Evolutionary conservation across 352 stramenopile species (phyloP).

Genomic region (Paralagenidium karlingii): DNA sequence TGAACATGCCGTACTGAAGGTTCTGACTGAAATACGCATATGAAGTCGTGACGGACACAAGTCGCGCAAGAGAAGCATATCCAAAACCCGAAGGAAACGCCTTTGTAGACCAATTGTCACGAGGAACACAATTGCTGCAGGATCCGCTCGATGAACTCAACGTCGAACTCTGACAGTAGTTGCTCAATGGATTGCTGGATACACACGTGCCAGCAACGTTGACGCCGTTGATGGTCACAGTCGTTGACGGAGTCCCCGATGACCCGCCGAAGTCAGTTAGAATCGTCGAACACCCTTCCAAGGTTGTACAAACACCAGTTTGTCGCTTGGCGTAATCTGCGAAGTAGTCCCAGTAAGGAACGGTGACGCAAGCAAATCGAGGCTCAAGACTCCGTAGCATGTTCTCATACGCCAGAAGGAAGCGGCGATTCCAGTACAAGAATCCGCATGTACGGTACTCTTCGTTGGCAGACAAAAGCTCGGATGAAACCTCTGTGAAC

Average conservation of each 20-base stretch:
- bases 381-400: conserved; percentile 55
- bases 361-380: conserved; percentile 46
- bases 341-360: conserved; percentile 76
- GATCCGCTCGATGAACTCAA: neutral
- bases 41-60: conserved; percentile 12
- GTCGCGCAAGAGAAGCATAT: conserved; percentile 23
- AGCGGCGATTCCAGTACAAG: conserved; percentile 60
- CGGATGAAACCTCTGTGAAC: conserved; percentile 41
- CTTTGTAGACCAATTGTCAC: conserved; percentile 22
- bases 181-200: conserved; percentile 6
- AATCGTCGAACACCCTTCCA: conserved; percentile 48
- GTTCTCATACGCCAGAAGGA: conserved; percentile 55
- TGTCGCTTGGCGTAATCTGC: conserved; percentile 38
- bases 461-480: conserved; percentile 21
- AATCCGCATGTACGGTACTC: conserved; percentile 32
- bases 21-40: conserved; percentile 35
- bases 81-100: conserved; percentile 41
- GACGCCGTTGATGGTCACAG: conserved; percentile 15
- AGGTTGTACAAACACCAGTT: conserved; percentile 14
- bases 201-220: conserved; percentile 11
- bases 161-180: conserved; percentile 42
- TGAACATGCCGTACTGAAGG: conserved; percentile 42
- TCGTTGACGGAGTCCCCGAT: conserved; percentile 3
- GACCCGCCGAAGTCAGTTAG: conserved; percentile 49
- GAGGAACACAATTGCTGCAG: conserved; percentile 43